Percentiles rank a stretch among this genome's conserved stretches.
Evolutionary conservation across 257 asterid species (phyloP).

Genomic region (Nicotiana attenuata): DNA sequence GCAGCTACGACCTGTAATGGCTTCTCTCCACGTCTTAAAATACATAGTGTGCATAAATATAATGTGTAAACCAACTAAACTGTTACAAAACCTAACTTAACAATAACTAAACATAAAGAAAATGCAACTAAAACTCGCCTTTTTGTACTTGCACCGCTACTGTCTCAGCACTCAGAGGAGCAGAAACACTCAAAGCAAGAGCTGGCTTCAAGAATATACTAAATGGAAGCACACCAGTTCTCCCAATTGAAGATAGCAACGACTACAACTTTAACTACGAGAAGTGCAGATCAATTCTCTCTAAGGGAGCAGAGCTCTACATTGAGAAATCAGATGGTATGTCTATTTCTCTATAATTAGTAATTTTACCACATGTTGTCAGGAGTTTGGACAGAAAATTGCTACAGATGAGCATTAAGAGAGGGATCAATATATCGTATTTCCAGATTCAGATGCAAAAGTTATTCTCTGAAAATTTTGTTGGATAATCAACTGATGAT

Average conservation of each 20-base stretch:
- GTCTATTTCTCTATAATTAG: not conserved
- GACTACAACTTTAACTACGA: slow-evolving; percentile 57
- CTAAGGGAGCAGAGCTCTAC: slow-evolving; percentile 61
- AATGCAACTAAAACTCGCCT: not conserved
- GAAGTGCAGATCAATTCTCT: slow-evolving; percentile 53
- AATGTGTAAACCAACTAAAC: not conserved
- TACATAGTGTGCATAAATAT: not conserved
- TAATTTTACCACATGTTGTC: not conserved
- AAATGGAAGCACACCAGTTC: slow-evolving; percentile 58
- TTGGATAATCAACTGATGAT: not conserved
- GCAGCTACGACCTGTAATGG: slow-evolving; percentile 78
- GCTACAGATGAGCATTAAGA: not conserved
- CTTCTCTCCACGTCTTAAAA: slow-evolving; percentile 3
- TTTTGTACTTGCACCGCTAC: slow-evolving; percentile 1
- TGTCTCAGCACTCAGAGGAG: slow-evolving; percentile 78
- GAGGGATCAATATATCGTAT: not conserved
- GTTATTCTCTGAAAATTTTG: not conserved
- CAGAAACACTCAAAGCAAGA: slow-evolving; percentile 73
- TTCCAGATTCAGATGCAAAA: not conserved
- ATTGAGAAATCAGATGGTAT: slow-evolving; percentile 69
- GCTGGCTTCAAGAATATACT: slow-evolving; percentile 49
- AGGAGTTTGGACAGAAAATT: not conserved
- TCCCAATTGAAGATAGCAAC: slow-evolving; percentile 54
- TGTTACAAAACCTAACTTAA: not conserved
- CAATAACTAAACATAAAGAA: not conserved